These are phyloP conservation scores for Kwoniella mangroviensis DNA, from an alignment of 768 basidiomycete species.

Conservation along the genomic window DNA sequence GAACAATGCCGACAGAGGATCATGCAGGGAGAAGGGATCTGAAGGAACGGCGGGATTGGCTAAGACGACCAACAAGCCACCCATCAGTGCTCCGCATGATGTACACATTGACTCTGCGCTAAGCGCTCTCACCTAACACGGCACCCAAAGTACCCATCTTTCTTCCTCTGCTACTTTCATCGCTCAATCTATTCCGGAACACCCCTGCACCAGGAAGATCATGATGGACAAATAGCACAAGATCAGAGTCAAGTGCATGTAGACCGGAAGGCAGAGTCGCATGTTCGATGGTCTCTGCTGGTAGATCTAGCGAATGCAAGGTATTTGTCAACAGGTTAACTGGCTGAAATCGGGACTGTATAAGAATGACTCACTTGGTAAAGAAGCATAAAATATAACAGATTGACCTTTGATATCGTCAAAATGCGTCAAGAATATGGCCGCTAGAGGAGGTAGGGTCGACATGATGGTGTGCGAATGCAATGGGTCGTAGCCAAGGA, in stretches of 20 bases:
- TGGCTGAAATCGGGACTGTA: background rate
- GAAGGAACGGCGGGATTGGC: conserved; percentile 13
- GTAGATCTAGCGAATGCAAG: conserved; percentile 13
- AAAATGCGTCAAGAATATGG: conserved; percentile 54
- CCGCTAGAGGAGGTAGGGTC: conserved; percentile 38
- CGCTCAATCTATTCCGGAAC: conserved; percentile 43
- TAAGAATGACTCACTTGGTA: conserved; percentile 8
- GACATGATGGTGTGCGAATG: background rate
- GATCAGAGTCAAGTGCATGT: conserved; percentile 45
- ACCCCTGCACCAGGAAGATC: conserved; percentile 30
- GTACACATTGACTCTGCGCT: too few species aligned
- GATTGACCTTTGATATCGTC: conserved; percentile 57
- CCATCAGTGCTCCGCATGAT: background rate
- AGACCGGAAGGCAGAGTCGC: conserved; percentile 51
- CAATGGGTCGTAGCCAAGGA: background rate
- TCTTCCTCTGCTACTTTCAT: conserved; percentile 43
- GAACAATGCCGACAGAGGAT: conserved; percentile 30
- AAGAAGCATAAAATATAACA: conserved; percentile 40
- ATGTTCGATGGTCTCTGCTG: conserved; percentile 43
- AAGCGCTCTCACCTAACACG: conserved; percentile 35
- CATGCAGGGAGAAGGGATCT: conserved; percentile 29
- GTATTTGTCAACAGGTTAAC: background rate
- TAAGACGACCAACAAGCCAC: background rate
- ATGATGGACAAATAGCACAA: conserved; percentile 43
- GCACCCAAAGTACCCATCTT: conserved; percentile 54